These are phyloP conservation scores for Pichia thaimueangensis DNA, from an alignment of 805 yeast species.

Conservation along the genomic window DNA sequence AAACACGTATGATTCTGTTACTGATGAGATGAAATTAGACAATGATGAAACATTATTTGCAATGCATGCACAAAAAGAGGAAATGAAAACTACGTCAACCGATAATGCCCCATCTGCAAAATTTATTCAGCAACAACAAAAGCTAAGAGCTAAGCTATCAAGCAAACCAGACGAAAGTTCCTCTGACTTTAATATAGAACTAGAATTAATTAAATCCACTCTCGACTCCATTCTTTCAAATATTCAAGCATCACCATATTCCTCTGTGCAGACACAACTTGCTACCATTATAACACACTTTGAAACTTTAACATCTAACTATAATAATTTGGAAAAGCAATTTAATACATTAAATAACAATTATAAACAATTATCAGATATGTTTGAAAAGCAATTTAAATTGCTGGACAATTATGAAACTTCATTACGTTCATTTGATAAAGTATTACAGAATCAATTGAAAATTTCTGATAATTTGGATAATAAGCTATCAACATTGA, in stretches of 20 bases:
- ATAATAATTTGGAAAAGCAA: slow-evolving; percentile 5
- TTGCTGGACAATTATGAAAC: slow-evolving; percentile 14
- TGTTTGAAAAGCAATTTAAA: slow-evolving; percentile 13
- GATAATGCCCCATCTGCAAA: not conserved
- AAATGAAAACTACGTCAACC: too few species aligned
- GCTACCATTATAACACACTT: too few species aligned
- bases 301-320: slow-evolving; percentile 8
- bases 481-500: slow-evolving; percentile 9
- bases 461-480: slow-evolving; percentile 12
- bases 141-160: slow-evolving; percentile 14
- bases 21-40: slow-evolving; percentile 20
- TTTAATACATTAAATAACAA: slow-evolving; percentile 7
- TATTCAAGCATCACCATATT: too few species aligned
- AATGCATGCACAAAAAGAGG: slow-evolving; percentile 14
- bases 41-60: slow-evolving; percentile 24
- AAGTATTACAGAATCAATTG: slow-evolving; percentile 13
- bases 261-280: too few species aligned
- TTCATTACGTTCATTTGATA: slow-evolving; percentile 13
- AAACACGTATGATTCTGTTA: slow-evolving; percentile 45
- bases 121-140: slow-evolving; percentile 18
- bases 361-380: slow-evolving; percentile 9
- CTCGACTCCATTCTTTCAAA: slow-evolving; percentile 1
- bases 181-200: not conserved
- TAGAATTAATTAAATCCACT: slow-evolving; percentile 4
- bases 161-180: not conserved